Percentiles rank a stretch among this genome's conserved stretches.
Conservation (phyloP, 2,329 filamentous ascomycete species). For the Colletotrichum horii region DNA sequence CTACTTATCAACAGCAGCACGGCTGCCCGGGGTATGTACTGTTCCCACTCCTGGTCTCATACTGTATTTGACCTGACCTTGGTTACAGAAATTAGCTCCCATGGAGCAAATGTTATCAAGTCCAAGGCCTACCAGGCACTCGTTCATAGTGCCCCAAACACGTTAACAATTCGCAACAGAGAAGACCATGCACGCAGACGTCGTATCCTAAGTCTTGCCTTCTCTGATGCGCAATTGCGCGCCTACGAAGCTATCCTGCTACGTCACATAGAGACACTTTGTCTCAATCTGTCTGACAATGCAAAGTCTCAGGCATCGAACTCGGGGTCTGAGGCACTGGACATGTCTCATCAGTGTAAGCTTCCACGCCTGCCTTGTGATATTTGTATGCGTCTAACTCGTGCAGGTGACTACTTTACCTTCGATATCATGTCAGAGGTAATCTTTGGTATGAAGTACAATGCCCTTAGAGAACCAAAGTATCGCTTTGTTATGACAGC, state of each 20-base stretch:
- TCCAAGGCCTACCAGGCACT: constrained; percentile 22
- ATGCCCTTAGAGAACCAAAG: neutral
- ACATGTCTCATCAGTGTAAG: constrained; percentile 2
- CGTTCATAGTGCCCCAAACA: constrained; percentile 15
- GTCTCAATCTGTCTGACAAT: constrained; percentile 21
- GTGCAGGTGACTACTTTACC: neutral
- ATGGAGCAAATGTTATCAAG: constrained; percentile 20
- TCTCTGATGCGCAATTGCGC: constrained; percentile 27
- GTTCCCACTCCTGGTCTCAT: too few relatives aligned
- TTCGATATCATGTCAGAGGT: constrained; percentile 6
- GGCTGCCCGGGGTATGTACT: constrained; percentile 9
- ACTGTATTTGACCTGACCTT: neutral
- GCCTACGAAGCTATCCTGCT: constrained; percentile 26
- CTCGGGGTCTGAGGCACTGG: neutral
- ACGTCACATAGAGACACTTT: constrained; percentile 23
- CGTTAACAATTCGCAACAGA: neutral
- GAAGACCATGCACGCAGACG: constrained; percentile 16
- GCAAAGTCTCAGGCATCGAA: neutral
- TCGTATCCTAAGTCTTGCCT: constrained; percentile 24
- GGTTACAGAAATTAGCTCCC: constrained; percentile 18
- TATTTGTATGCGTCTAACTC: neutral
- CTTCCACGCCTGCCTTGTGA: neutral
- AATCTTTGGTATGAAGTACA: neutral
- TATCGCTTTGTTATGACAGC: constrained; percentile 21
- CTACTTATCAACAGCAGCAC: constrained; percentile 19